Base-by-base conservation (phyloP, 345 rosid species). In the Salix brachista region DNA sequence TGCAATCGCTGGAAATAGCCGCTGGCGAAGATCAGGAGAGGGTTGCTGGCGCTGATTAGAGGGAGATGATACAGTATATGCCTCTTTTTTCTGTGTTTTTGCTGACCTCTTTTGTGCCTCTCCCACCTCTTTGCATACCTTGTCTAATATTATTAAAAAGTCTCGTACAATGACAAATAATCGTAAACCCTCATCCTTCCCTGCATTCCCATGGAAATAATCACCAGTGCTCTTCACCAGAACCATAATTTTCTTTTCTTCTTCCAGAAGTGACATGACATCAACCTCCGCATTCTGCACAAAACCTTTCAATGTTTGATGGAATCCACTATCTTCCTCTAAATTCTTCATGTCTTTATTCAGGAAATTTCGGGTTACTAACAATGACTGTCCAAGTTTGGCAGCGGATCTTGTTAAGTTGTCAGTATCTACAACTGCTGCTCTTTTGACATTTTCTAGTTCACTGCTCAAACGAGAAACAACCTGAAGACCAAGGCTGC, bases 191-290 rank as follows among this genome's bases (percentile, higher is more conserved):
- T 96, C 99, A 61, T 94, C 97, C 85, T 88, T 94, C 61, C 94
- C 95, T 2, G 97, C 83, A 70, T 96, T 96, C 44, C 99, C 99
- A 80, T 96, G 98, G 89, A 94, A 96, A 77, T 96, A 96, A 77
- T 96, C 97, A 1, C 97, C 97, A 21, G 98, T 89, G 80, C 88
- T 90, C 87, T 92, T 96, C 89, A 94, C 97, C 74, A 96, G 65
- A 70, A 88, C 86, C 91, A 88, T 87, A 70, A 96, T 91, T 79
- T 90, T 92, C 91, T 90, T 91, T 80, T 96, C 99, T 85, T 96
- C 98, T 70, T 77, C 91, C 42, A 87, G 85, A 82, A 94, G 77
- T n/a, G 82, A 72, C 85, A 74, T 84, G 79, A 92, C 78, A 58
- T 89, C 91, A 37, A 75, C 85, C 84, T 90, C 97, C 4, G 97